Evolutionary conservation across 176 grass and related monocot species (phyloP).

Genomic region (Aegilops speltoides): DNA sequence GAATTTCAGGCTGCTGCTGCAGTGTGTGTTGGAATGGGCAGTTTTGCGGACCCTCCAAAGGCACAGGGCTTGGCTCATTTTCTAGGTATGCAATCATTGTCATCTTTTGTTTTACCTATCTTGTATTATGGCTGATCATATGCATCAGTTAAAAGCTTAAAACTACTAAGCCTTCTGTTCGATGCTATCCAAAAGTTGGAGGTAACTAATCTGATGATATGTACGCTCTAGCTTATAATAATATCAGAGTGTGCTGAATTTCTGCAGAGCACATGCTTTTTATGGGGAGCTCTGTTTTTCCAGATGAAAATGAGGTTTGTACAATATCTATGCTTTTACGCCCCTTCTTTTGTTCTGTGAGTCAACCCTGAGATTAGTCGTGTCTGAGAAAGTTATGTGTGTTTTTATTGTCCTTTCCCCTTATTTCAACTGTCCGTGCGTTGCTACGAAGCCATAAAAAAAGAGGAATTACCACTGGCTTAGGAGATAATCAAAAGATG

Average conservation of each 20-base stretch:
- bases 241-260: slow-evolving; percentile 9
- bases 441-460: too few species aligned
- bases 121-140: not conserved
- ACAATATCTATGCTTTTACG: slow-evolving; percentile 1
- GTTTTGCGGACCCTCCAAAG: slow-evolving; percentile 78
- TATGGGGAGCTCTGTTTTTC: slow-evolving; percentile 98
- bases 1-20: slow-evolving; percentile 80
- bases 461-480: too few species aligned
- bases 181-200: slow-evolving; percentile 11
- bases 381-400: slow-evolving; percentile 13
- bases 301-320: slow-evolving; percentile 98
- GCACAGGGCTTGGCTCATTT: slow-evolving; percentile 93
- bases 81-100: slow-evolving; percentile 63
- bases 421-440: not conserved
- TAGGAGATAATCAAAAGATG: too few species aligned
- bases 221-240: not conserved
- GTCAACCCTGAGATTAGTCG: not conserved
- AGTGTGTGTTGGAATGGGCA: slow-evolving; percentile 92
- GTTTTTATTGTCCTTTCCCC: not conserved
- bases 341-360: not conserved
- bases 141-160: slow-evolving; percentile 5
- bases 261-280: slow-evolving; percentile 99
- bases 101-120: slow-evolving; percentile 13
- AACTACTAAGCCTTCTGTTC: slow-evolving; percentile 15
- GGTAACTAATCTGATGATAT: slow-evolving; percentile 13